Percentiles rank a stretch among this genome's conserved stretches.
These are phyloP conservation scores for Xylaria sp. DNA, from an alignment of 2,329 filamentous ascomycete genomes.

Conservation along the genomic window DNA sequence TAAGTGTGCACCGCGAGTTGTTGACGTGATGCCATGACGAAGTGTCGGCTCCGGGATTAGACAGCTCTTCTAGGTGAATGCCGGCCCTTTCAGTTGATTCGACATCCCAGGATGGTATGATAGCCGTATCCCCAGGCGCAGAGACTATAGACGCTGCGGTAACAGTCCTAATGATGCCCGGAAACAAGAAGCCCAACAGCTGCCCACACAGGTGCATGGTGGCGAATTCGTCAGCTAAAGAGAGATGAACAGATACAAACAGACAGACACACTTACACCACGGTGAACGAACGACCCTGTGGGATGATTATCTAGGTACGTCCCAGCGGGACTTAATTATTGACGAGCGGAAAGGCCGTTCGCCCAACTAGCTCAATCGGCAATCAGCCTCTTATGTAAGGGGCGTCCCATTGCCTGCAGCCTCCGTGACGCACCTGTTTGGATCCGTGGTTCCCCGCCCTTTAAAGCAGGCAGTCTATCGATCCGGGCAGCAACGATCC, in stretches of 20 bases:
- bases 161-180: slow-evolving; percentile 8
- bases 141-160: slow-evolving; percentile 23
- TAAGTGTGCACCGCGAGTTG: slow-evolving; percentile 53
- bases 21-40: slow-evolving; percentile 55
- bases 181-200: slow-evolving; percentile 23
- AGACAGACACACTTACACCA: too few relatives aligned
- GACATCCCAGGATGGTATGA: slow-evolving; percentile 52
- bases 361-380: not conserved
- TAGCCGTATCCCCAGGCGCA: slow-evolving; percentile 25
- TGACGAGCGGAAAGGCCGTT: not conserved
- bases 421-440: not conserved
- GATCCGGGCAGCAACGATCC: not conserved
- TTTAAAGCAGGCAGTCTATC: not conserved
- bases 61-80: slow-evolving; percentile 43
- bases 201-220: slow-evolving; percentile 25
- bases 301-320: too few relatives aligned
- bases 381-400: slow-evolving; percentile 1
- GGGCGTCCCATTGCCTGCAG: not conserved
- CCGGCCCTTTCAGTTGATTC: slow-evolving; percentile 46
- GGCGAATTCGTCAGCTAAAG: not conserved
- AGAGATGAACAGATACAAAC: not conserved
- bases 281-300: too few relatives aligned
- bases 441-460: not conserved
- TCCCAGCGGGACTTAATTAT: not conserved
- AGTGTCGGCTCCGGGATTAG: slow-evolving; percentile 47